A percentile compares a stretch with the other conserved stretches of the same genome.
These are phyloP conservation scores for Trichophyton simii DNA, from an alignment of 2,329 filamentous ascomycete genomes.

Conservation along the genomic window DNA sequence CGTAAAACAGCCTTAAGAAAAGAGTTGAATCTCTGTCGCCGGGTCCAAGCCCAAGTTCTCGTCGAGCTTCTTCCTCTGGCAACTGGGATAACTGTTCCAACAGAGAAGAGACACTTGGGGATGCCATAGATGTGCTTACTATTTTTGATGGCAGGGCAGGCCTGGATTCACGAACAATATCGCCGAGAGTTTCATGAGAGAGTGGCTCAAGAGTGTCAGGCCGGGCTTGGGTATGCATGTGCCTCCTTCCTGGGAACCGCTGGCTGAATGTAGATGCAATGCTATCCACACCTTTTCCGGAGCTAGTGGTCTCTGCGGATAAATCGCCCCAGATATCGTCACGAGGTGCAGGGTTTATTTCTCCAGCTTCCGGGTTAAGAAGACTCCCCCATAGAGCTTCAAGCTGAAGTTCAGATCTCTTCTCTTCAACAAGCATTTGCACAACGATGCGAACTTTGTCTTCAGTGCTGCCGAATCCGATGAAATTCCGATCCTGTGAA, in stretches of 20 bases:
- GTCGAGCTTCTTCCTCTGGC: conserved; percentile 20
- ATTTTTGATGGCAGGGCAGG: neutral
- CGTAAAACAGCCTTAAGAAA: conserved; percentile 33
- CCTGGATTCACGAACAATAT: neutral
- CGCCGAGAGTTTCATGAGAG: neutral
- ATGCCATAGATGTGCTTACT: neutral
- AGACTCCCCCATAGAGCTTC: conserved; percentile 50
- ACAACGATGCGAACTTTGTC: conserved; percentile 52
- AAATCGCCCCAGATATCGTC: conserved; percentile 8
- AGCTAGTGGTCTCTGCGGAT: neutral
- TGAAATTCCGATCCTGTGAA: conserved; percentile 33
- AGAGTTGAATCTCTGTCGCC: conserved; percentile 29
- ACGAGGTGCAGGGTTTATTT: conserved; percentile 22
- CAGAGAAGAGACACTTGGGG: conserved; percentile 13
- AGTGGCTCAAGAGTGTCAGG: neutral
- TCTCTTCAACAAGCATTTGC: conserved; percentile 60
- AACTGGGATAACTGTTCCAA: conserved; percentile 21
- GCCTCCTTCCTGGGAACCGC: neutral
- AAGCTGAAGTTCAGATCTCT: conserved; percentile 53
- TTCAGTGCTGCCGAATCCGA: conserved; percentile 59
- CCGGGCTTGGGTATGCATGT: neutral
- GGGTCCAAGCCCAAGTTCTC: conserved; percentile 26
- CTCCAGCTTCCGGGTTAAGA: conserved; percentile 17
- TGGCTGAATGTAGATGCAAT: neutral
- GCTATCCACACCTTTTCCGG: neutral